These are phyloP conservation scores for Cyclospora cayetanensis DNA, from an alignment of 169 alveolate species.

Conservation along the genomic window DNA sequence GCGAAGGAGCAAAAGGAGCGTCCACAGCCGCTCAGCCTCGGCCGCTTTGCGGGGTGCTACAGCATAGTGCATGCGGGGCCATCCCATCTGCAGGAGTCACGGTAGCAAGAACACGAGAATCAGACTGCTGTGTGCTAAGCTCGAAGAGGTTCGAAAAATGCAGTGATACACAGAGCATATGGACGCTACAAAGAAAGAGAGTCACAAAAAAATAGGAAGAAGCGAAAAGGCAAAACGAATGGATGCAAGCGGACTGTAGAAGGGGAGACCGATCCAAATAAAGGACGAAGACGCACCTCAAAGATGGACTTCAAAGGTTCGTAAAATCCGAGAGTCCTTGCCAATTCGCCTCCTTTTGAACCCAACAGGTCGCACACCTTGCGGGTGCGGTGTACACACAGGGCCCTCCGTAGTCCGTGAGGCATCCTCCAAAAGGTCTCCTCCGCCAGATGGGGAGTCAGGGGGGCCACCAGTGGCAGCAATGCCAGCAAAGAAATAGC, in stretches of 20 bases:
- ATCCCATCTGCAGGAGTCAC: constrained; percentile 28
- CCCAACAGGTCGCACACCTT: not conserved
- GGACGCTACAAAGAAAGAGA: not conserved
- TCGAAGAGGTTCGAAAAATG: not conserved
- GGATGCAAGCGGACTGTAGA: not conserved
- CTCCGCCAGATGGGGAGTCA: constrained; percentile 70
- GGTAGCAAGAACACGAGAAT: not conserved
- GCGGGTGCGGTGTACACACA: constrained; percentile 26
- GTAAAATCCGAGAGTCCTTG: constrained; percentile 24
- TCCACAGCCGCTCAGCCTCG: constrained; percentile 51
- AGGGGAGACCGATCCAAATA: not conserved
- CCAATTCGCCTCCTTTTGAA: not conserved
- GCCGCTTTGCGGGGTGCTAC: constrained; percentile 1
- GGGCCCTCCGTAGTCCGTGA: constrained; percentile 3
- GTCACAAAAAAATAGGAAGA: not conserved
- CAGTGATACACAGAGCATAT: not conserved
- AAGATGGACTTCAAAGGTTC: not conserved
- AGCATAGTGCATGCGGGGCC: constrained; percentile 55
- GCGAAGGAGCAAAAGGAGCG: constrained; percentile 7
- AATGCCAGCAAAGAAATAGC: constrained; percentile 18
- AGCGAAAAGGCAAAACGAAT: not conserved
- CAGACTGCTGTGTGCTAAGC: not conserved
- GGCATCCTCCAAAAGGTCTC: constrained; percentile 67
- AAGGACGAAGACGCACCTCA: not conserved
- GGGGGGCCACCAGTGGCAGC: constrained; percentile 60